Percentiles rank a stretch among this genome's conserved stretches.
Conservation (phyloP, 169 alveolate genomes). For the Neospora caninum region DNA sequence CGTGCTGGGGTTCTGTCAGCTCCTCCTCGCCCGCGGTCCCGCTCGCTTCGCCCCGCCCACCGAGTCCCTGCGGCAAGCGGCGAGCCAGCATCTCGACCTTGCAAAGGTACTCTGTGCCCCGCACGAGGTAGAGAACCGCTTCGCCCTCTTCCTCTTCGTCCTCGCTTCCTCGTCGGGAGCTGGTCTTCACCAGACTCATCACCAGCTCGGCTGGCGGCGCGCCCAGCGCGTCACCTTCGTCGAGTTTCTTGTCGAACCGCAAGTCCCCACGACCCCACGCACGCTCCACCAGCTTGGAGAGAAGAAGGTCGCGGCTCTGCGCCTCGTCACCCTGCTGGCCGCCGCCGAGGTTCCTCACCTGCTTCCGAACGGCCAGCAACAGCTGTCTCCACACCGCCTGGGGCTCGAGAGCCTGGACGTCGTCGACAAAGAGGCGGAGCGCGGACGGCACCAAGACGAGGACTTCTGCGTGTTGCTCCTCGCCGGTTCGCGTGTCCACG, state of each 20-base stretch:
- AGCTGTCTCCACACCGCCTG: constrained; percentile 39
- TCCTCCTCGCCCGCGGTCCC: too few species aligned
- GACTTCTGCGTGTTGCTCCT: constrained; percentile 64
- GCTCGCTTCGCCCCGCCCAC: too few species aligned
- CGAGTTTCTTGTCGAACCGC: not conserved
- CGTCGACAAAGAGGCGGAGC: constrained; percentile 26
- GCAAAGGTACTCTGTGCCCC: constrained; percentile 44
- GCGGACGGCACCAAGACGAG: constrained; percentile 37
- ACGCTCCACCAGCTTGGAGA: not conserved
- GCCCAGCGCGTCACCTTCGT: not conserved
- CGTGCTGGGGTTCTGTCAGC: not conserved
- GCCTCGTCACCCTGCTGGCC: not conserved
- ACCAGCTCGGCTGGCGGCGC: not conserved
- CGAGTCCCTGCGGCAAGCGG: not conserved
- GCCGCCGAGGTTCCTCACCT: not conserved
- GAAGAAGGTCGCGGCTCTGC: not conserved
- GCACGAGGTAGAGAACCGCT: constrained; percentile 11
- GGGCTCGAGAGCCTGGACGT: not conserved
- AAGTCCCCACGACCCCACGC: not conserved
- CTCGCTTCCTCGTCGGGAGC: not conserved
- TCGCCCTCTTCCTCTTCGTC: not conserved
- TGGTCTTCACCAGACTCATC: not conserved
- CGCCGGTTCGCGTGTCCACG: constrained; percentile 46
- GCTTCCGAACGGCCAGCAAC: not conserved
- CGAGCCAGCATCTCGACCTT: constrained; percentile 42